Conservation (phyloP, 805 yeast species). For the Suhomyces pyralidae region DNA sequence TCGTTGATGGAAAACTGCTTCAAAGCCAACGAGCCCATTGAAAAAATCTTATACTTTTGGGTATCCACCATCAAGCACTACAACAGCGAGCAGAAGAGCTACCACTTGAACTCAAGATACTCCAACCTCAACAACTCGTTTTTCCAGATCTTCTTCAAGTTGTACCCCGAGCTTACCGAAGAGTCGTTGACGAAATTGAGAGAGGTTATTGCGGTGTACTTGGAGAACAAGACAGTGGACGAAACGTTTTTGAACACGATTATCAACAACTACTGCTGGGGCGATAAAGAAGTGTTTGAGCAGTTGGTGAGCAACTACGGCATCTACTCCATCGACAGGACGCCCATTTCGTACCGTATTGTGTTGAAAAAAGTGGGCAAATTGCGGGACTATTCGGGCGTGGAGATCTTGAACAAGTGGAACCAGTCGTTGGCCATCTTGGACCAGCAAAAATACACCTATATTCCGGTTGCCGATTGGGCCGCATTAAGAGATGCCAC, state of each 20-base stretch:
- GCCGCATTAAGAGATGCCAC: conserved; percentile 80
- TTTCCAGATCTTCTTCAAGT: conserved; percentile 63
- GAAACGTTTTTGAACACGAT: conserved; percentile 81
- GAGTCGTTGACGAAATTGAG: conserved; percentile 59
- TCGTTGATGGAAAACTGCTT: conserved; percentile 61
- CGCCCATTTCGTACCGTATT: conserved; percentile 71
- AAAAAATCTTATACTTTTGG: conserved; percentile 62
- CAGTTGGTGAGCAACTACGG: conserved; percentile 60
- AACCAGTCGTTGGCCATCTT: conserved; percentile 43
- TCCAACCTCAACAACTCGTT: conserved; percentile 69
- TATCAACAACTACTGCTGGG: conserved; percentile 67
- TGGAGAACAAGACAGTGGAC: conserved; percentile 58
- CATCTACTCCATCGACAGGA: conserved; percentile 53
- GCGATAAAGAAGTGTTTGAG: conserved; percentile 59
- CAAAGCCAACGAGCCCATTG: conserved; percentile 54
- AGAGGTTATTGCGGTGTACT: conserved; percentile 53
- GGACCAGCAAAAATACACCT: conserved; percentile 50
- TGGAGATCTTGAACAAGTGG: conserved; percentile 59
- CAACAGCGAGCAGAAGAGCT: conserved; percentile 33
- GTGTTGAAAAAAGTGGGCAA: conserved; percentile 70
- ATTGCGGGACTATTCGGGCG: conserved; percentile 47
- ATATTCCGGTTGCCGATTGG: conserved; percentile 83
- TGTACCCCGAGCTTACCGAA: conserved; percentile 47
- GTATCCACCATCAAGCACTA: conserved; percentile 56
- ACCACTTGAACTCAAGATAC: conserved; percentile 65